Percentiles rank a stretch among this genome's conserved stretches.
Evolutionary conservation across 306 rosid genomes (phyloP).

Genomic region (Canavalia gladiata): DNA sequence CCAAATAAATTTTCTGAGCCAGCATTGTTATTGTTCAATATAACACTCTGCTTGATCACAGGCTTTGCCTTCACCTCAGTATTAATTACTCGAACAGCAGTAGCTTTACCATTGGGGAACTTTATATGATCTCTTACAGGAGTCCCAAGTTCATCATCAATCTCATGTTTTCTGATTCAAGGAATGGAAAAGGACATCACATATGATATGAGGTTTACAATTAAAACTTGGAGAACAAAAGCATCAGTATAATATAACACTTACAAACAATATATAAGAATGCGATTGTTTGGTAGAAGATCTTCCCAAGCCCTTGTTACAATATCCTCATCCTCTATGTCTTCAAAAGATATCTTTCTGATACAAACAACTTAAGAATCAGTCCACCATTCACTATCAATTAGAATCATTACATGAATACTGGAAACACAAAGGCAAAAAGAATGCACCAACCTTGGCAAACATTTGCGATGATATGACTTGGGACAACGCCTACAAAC

Average conservation of each 20-base stretch:
- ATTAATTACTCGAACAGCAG: constrained; percentile 45
- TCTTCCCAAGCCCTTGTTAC: constrained; percentile 80
- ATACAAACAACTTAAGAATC: constrained; percentile 56
- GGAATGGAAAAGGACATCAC: constrained; percentile 37
- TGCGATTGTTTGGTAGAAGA: constrained; percentile 76
- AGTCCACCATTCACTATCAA: constrained; percentile 32
- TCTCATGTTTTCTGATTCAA: constrained; percentile 78
- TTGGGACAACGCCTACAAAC: constrained; percentile 96
- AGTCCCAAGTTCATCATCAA: constrained; percentile 72
- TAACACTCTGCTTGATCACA: constrained; percentile 55
- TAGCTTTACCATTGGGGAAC: constrained; percentile 63
- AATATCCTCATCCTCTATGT: constrained; percentile 53
- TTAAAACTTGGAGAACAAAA: constrained; percentile 45
- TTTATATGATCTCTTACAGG: constrained; percentile 82
- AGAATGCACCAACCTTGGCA: constrained; percentile 70
- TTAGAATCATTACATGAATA: constrained; percentile 22
- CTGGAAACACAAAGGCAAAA: constrained; percentile 20
- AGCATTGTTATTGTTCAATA: constrained; percentile 48
- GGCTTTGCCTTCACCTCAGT: constrained; percentile 51
- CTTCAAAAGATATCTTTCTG: constrained; percentile 75
- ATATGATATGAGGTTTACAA: constrained; percentile 26
- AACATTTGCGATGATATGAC: constrained; percentile 91
- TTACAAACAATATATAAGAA: constrained; percentile 93
- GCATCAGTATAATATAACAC: constrained; percentile 43
- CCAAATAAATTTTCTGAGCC: constrained; percentile 45